A percentile compares a stretch with the other conserved stretches of the same genome.
Evolutionary conservation across 2,329 filamentous ascomycete species (phyloP).

Genomic region (Arthrobotrys sinensis): DNA sequence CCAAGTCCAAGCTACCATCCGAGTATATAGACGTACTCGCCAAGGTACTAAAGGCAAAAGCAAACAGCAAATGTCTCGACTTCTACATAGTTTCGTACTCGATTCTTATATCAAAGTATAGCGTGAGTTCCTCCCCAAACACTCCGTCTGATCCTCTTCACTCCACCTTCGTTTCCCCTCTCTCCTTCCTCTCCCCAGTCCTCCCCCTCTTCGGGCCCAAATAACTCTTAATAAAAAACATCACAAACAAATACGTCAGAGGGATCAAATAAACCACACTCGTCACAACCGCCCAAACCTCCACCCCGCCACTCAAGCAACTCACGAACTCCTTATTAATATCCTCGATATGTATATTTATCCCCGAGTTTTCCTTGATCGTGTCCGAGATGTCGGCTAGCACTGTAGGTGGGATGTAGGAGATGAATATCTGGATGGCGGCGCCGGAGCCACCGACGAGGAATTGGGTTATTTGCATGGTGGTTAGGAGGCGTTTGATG

Average conservation of each 20-base stretch:
- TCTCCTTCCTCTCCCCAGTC: constrained; percentile 61
- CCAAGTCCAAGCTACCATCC: too few species aligned
- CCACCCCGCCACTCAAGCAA: constrained; percentile 85
- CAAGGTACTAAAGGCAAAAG: too few species aligned
- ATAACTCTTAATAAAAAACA: constrained; percentile 90
- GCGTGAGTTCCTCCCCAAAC: neutral
- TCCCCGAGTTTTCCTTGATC: constrained; percentile 65
- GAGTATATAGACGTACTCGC: too few species aligned
- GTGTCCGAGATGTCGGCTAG: constrained; percentile 65
- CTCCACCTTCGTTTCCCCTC: constrained; percentile 14
- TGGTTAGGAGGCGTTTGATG: constrained; percentile 88
- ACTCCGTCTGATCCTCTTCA: neutral
- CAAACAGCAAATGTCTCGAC: too few species aligned
- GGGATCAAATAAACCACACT: constrained; percentile 89
- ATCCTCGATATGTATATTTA: constrained; percentile 68
- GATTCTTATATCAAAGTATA: constrained; percentile 11
- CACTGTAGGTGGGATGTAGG: constrained; percentile 79
- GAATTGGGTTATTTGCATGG: constrained; percentile 92
- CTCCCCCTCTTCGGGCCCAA: constrained; percentile 75
- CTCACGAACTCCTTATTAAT: constrained; percentile 72
- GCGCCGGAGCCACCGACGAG: constrained; percentile 84
- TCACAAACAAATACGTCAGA: constrained; percentile 85
- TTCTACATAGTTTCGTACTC: too few species aligned
- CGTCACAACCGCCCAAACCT: constrained; percentile 89
- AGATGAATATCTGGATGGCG: constrained; percentile 85